phyloP scores from a whole-genome alignment of 192 early-diverging fungal species.

The Cladochytrium replicatum region DNA sequence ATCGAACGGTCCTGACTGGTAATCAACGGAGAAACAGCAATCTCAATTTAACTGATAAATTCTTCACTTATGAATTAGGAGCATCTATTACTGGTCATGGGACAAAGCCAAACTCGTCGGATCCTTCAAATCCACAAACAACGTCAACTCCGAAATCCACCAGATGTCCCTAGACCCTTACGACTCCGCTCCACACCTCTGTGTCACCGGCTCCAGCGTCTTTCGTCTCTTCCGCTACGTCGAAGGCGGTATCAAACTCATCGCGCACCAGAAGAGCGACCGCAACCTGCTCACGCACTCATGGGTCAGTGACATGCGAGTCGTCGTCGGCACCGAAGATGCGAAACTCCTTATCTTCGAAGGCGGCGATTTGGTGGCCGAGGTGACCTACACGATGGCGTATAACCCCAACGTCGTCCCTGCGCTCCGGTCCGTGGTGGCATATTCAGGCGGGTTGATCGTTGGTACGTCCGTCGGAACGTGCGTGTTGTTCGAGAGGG shows the following conservation, averaged over 20 bases:
- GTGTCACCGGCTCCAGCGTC: conserved; percentile 32
- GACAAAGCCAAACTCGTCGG: conserved; percentile 38
- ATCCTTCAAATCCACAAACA: conserved; percentile 24
- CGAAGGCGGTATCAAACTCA: conserved; percentile 37
- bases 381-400: conserved; percentile 20
- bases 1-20: conserved; percentile 26
- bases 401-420: conserved; percentile 12
- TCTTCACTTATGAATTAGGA: conserved; percentile 20
- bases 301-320: conserved; percentile 33
- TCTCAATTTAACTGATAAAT: not conserved
- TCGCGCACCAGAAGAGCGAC: conserved; percentile 35
- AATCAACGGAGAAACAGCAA: conserved; percentile 17
- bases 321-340: conserved; percentile 41
- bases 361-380: conserved; percentile 36
- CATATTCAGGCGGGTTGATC: conserved; percentile 29
- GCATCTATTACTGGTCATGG: conserved; percentile 38
- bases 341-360: conserved; percentile 42
- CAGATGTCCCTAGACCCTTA: conserved; percentile 42
- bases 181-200: conserved; percentile 33
- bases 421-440: conserved; percentile 23
- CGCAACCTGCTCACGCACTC: conserved; percentile 40
- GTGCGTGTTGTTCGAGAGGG: conserved; percentile 33
- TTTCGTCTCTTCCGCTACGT: conserved; percentile 32
- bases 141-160: conserved; percentile 25
- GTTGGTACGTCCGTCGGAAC: conserved; percentile 31